These are phyloP conservation scores for Pichia cephalocereana DNA, from an alignment of 805 yeast genomes.

Conservation along the genomic window DNA sequence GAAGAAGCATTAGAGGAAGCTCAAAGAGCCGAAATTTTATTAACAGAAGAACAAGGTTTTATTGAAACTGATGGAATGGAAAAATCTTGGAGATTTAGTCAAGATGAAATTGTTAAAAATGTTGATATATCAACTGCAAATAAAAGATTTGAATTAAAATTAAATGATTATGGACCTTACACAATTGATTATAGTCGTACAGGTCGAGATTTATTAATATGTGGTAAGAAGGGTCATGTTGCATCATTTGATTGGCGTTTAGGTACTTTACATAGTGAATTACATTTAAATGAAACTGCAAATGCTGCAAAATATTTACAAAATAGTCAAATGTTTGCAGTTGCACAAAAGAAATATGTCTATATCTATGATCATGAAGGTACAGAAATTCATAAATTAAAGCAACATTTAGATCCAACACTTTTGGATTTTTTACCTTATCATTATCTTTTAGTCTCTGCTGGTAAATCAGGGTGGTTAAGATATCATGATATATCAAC, in stretches of 20 bases:
- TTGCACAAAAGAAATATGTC: slow-evolving; percentile 91
- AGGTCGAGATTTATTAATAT: slow-evolving; percentile 77
- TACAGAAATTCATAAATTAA: slow-evolving; percentile 81
- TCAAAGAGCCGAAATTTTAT: slow-evolving; percentile 74
- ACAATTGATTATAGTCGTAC: slow-evolving; percentile 71
- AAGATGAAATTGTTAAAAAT: slow-evolving; percentile 61
- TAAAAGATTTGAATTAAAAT: slow-evolving; percentile 64
- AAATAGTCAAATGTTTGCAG: slow-evolving; percentile 90
- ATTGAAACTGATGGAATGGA: slow-evolving; percentile 96
- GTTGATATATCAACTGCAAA: slow-evolving; percentile 72
- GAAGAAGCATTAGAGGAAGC: slow-evolving; percentile 76
- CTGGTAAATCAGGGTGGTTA: slow-evolving; percentile 82
- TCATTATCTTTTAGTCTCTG: slow-evolving; percentile 78
- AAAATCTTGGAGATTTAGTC: slow-evolving; percentile 76
- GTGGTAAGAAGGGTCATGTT: slow-evolving; percentile 90
- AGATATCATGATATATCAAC: slow-evolving; percentile 95
- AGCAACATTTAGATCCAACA: slow-evolving; percentile 82
- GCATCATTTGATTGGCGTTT: slow-evolving; percentile 95
- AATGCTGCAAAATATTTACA: slow-evolving; percentile 86
- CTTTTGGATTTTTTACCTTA: slow-evolving; percentile 83
- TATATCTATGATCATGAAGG: slow-evolving; percentile 90
- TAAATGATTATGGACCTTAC: slow-evolving; percentile 84
- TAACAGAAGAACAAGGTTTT: slow-evolving; percentile 78
- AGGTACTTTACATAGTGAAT: slow-evolving; percentile 73
- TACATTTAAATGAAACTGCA: slow-evolving; percentile 81